These are phyloP conservation scores for Colletotrichum higginsianum DNA, from an alignment of 2,329 filamentous ascomycete genomes.

Conservation along the genomic window DNA sequence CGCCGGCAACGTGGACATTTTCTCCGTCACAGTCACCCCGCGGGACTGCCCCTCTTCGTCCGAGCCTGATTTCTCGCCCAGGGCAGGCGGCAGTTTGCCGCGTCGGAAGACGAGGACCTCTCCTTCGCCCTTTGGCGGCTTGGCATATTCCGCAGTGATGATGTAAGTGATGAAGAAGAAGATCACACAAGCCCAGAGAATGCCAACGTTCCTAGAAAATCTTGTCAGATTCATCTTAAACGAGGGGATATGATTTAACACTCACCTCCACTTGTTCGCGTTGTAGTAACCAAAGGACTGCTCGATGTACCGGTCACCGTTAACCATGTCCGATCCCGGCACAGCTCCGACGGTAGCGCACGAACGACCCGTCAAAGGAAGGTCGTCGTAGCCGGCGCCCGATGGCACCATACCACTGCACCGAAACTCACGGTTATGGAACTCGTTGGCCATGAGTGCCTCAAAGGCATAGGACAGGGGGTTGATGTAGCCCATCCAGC, in stretches of 20 bases:
- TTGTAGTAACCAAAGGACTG: slow-evolving; percentile 60
- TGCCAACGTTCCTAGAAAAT: slow-evolving; percentile 72
- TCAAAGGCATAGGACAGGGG: slow-evolving; percentile 87
- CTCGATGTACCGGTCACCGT: slow-evolving; percentile 61
- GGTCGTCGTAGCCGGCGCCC: slow-evolving; percentile 54
- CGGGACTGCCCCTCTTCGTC: slow-evolving; percentile 35
- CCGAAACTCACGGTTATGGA: slow-evolving; percentile 73
- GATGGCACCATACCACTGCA: slow-evolving; percentile 64
- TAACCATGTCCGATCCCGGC: slow-evolving; percentile 58
- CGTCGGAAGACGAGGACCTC: slow-evolving; percentile 77
- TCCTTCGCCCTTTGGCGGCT: slow-evolving; percentile 79
- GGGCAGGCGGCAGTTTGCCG: slow-evolving; percentile 64
- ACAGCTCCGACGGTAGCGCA: slow-evolving; percentile 62
- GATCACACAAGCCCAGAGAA: slow-evolving; percentile 74
- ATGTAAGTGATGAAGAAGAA: slow-evolving; percentile 75
- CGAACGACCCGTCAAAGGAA: slow-evolving; percentile 56
- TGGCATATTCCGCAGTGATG: slow-evolving; percentile 74
- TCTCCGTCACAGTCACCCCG: not conserved
- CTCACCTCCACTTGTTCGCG: slow-evolving; percentile 61
- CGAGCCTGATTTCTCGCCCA: not conserved
- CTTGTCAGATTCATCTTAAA: not conserved
- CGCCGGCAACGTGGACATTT: not conserved
- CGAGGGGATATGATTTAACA: not conserved
- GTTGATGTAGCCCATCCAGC: slow-evolving; percentile 87
- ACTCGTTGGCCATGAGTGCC: slow-evolving; percentile 87